These are phyloP conservation scores for Zygoascus flipseniorum DNA, from an alignment of 805 yeast genomes.

Conservation along the genomic window DNA sequence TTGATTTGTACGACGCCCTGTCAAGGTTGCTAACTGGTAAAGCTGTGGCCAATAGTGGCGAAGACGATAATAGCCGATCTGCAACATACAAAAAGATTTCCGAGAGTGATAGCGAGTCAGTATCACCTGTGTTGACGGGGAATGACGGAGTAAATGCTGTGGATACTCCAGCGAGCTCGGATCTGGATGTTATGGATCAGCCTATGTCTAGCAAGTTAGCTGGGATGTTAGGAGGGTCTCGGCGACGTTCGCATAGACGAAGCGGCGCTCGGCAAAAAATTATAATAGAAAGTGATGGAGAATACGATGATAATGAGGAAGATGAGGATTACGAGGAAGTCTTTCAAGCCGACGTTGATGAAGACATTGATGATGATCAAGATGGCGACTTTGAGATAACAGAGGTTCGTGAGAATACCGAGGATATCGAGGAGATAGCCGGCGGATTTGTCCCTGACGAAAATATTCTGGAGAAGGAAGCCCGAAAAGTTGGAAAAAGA, in stretches of 20 bases:
- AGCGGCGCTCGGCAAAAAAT: neutral
- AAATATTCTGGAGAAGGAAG: neutral
- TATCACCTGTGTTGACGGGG: neutral
- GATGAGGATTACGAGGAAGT: conserved; percentile 1
- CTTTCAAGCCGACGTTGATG: neutral
- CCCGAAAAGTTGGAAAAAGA: neutral
- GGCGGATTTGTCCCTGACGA: neutral
- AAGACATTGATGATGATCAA: neutral
- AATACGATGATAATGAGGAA: conserved; percentile 1
- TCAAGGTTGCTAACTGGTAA: no score
- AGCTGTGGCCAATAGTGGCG: neutral
- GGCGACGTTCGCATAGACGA: neutral
- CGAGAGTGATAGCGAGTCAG: neutral
- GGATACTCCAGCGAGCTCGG: neutral
- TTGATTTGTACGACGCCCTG: no score
- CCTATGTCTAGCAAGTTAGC: conserved; percentile 5
- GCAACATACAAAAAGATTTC: neutral
- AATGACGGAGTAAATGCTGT: neutral
- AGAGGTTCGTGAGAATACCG: neutral
- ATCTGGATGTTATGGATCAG: neutral
- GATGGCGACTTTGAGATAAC: neutral
- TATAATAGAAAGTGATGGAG: conserved; percentile 1
- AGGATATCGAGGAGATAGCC: neutral
- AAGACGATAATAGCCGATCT: neutral
- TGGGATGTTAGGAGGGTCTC: neutral